Evolutionary conservation across 2,329 filamentous ascomycete species (phyloP), one percentile per base, ranked within the genome.

Genomic region (Talaromyces islandicus): DNA sequence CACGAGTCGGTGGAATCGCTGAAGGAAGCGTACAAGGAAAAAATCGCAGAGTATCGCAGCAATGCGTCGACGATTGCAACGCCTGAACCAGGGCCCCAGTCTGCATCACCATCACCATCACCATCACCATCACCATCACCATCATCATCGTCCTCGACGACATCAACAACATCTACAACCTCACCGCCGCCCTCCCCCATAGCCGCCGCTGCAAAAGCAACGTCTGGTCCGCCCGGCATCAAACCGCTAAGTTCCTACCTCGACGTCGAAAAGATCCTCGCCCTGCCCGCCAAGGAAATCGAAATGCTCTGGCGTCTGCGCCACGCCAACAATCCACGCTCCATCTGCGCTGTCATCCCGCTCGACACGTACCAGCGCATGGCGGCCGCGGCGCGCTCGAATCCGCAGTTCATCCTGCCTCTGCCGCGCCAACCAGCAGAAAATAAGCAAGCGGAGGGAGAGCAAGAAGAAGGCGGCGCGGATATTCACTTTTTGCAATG

Each of bases 401-500:
- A 93, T 72, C 94, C 94, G 14, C 88, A 92, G 67, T 99, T 99
- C 77, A 88, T 99, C 59, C 84, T 99, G 1, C 94, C 94, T 0
- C 83, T 97, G 7, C 65, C 90, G 84, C 75, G 80, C 72, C 65
- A 66, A 79, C 72, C 64, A 65, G 56, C 74, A 64, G 35, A 55
- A 19, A n/a, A 24, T 7, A 35, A 54, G 38, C 19, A 54, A 12
- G 38, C 78, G 53, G 65, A 63, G 6, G 60, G 63, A 3, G 64
- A 64, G 4, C 64, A 66, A 2, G 58, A 63, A 35, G 67, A 68
- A 21, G 70, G 68, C 54, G 91, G 90, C 56, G 91, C 92, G 53
- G 94, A 97, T 75, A 92, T 99, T 52, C 94, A 99, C 77, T 96
- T 96, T 75, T 77, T 99, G 63, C 93, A 99, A 76, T 99, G 95